Base-by-base conservation (phyloP, 192 early-diverging fungal species). In the Dissophora globulifera region DNA sequence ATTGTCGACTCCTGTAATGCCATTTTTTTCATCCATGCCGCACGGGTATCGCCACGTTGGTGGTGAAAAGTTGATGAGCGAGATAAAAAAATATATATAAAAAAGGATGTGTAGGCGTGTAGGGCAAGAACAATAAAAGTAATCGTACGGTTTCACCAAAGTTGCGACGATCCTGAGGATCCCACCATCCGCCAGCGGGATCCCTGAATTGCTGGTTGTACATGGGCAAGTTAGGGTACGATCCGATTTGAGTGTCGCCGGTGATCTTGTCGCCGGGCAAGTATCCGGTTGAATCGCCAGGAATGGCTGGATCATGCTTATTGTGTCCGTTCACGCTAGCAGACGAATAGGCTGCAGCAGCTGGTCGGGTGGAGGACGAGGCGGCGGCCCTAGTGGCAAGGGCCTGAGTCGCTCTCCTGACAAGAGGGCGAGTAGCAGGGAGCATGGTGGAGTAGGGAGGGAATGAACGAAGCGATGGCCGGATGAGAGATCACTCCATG, bases 121-220 rank as follows among this genome's bases (percentile, higher is more conserved):
- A 12, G 4, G 47, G 29, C 10, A 4, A 25, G 50, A 31, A 35
- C 23, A 45, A 29, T 30, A 20, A 42, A 30, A 50, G 13, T 15
- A 15, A 25, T 66, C 70, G 78, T 82, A 87, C 86, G 41, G 83
- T 74, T 67, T 92, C 91, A 25, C 89, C 91, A 83, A 89, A 91
- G 84, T 92, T 92, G 51, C 91, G 84, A 52, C 89, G 83, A 69
- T 88, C 89, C 82, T 92, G 91, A 57, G 81, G 76, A 80, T 92
- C 88, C 85, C 82, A 84, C 85, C 88, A 92, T 42, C 89, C 91
- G 16, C 63, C 62, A 0, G 72, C 60, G 10, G 58, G 25, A 48
- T 67, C 81, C 43, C 84, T 86, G 56, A 78, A 79, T 67, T 92
- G 86, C 27, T 83, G 68, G 64, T 83, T 88, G 72, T 78, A 61